Evolutionary conservation across 1,284 basidiomycete genomes (phyloP).

Genomic region (Irpex lacteus): DNA sequence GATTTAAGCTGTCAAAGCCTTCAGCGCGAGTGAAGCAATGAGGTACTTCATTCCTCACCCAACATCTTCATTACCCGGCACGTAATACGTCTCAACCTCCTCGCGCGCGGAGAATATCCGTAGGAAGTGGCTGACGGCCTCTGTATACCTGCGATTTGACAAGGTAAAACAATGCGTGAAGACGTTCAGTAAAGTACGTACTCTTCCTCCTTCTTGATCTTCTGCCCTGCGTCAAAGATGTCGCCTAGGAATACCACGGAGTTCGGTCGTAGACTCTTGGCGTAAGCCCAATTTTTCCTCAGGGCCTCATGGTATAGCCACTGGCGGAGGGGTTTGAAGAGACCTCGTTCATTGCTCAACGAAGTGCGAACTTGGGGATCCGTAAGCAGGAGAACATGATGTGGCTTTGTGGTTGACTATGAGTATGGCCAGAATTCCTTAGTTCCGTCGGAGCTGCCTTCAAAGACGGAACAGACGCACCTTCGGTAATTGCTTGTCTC

Average conservation of each 20-base stretch:
- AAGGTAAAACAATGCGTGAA: background rate
- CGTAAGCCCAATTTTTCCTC: constrained; percentile 73
- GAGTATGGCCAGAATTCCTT: constrained; percentile 2
- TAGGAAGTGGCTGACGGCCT: constrained; percentile 59
- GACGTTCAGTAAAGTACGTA: constrained; percentile 37
- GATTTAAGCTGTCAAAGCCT: constrained; percentile 20
- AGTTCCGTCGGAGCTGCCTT: constrained; percentile 14
- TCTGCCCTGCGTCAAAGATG: constrained; percentile 71
- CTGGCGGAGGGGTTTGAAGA: constrained; percentile 44
- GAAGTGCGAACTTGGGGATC: constrained; percentile 76
- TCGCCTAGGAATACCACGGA: constrained; percentile 80
- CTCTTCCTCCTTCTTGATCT: constrained; percentile 58
- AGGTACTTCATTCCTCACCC: constrained; percentile 43
- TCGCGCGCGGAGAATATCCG: constrained; percentile 52
- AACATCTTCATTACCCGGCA: constrained; percentile 89
- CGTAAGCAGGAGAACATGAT: constrained; percentile 70
- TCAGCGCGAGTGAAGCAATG: constrained; percentile 16
- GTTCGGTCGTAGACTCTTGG: constrained; percentile 60
- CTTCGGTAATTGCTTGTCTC: constrained; percentile 29
- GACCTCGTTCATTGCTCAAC: constrained; percentile 37
- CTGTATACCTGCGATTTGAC: constrained; percentile 50
- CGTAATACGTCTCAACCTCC: constrained; percentile 51
- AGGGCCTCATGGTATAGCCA: constrained; percentile 67
- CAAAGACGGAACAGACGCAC: constrained; percentile 14
- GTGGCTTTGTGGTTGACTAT: constrained; percentile 24